phyloP scores from a whole-genome alignment of 192 early-diverging fungal genomes.

The Cetraspora pellucida region DNA sequence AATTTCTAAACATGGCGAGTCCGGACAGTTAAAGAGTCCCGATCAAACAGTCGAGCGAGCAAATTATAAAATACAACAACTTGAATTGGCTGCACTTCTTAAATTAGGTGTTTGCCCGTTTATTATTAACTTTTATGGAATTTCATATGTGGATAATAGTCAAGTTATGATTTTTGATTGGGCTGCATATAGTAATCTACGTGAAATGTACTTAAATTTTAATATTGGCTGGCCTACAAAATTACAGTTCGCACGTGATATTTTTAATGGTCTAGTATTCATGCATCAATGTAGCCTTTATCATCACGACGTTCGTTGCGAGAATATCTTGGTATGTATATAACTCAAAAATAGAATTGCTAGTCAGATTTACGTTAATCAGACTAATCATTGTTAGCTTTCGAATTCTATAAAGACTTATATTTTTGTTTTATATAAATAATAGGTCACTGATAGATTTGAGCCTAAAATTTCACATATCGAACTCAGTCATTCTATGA shows the following conservation, averaged over 20 bases:
- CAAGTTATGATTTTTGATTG: slow-evolving; percentile 3
- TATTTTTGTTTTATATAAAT: background rate
- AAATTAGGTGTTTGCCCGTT: background rate
- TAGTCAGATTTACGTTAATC: too few species aligned
- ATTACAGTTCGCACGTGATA: slow-evolving; percentile 2
- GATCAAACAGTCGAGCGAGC: too few species aligned
- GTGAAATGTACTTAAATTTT: background rate
- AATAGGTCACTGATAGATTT: background rate
- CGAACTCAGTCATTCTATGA: background rate
- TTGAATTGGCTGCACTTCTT: background rate
- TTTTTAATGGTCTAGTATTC: background rate
- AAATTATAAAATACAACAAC: background rate
- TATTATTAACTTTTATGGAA: slow-evolving; percentile 8
- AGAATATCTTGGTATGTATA: slow-evolving; percentile 7
- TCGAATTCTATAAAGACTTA: background rate
- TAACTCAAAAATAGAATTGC: too few species aligned
- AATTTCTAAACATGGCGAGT: background rate
- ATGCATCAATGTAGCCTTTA: background rate
- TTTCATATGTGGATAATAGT: background rate
- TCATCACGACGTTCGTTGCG: slow-evolving; percentile 21
- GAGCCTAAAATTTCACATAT: slow-evolving; percentile 24
- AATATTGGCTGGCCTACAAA: slow-evolving; percentile 8
- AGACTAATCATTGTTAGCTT: background rate
- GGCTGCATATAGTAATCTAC: background rate
- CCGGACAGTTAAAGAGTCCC: too few species aligned